Evolutionary conservation across 306 rosid genomes (phyloP).

Genomic region (Comarum palustre): DNA sequence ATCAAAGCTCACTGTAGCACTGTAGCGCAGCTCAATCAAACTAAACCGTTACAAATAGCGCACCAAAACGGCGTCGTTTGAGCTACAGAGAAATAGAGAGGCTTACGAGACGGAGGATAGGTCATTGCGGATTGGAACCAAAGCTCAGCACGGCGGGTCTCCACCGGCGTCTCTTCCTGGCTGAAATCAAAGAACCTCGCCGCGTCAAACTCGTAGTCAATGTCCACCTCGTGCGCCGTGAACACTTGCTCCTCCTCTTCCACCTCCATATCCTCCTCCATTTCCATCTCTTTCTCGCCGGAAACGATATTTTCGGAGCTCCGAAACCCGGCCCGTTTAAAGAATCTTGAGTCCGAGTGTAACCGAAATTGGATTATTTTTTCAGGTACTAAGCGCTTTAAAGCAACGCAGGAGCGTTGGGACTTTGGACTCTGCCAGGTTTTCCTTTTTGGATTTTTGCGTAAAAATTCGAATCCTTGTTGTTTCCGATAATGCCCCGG

Average conservation of each 20-base stretch:
- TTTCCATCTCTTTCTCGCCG: constrained; percentile 21
- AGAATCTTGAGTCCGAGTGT: background rate
- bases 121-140: constrained; percentile 52
- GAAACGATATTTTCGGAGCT: background rate
- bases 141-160: constrained; percentile 47
- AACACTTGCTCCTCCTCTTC: constrained; percentile 34
- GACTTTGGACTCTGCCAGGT: constrained; percentile 1
- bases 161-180: constrained; percentile 42
- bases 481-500: background rate
- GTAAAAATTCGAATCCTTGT: constrained; percentile 18
- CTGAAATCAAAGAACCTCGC: constrained; percentile 44
- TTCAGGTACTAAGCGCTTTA: background rate
- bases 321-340: constrained; percentile 17
- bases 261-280: constrained; percentile 50
- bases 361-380: background rate
- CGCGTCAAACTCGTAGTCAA: constrained; percentile 54
- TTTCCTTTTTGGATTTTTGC: constrained; percentile 1
- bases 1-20: background rate
- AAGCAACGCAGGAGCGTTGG: background rate
- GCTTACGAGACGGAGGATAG: constrained; percentile 64
- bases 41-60: background rate
- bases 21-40: constrained; percentile 4
- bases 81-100: background rate
- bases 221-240: constrained; percentile 49
- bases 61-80: background rate